Evolutionary conservation across 805 yeast species (phyloP).

Genomic region (Zygosaccharomyces bisporus): DNA sequence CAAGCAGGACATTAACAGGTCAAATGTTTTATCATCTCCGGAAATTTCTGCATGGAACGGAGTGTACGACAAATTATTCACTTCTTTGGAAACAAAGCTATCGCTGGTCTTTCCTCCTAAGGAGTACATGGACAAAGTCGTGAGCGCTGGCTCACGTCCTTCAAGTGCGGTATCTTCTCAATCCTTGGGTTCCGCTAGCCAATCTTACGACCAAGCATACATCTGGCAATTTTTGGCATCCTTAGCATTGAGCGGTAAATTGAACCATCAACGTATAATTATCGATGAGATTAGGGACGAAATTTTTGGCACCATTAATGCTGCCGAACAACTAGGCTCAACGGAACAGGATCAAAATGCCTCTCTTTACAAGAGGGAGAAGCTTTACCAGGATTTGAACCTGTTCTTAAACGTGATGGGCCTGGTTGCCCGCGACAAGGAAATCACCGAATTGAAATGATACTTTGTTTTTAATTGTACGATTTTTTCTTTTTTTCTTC

Average conservation of each 20-base stretch:
- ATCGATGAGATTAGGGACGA: slow-evolving; percentile 93
- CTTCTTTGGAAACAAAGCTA: slow-evolving; percentile 72
- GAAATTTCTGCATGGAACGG: slow-evolving; percentile 60
- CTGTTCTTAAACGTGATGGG: slow-evolving; percentile 96
- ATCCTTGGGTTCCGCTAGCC: slow-evolving; percentile 17
- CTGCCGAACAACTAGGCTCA: slow-evolving; percentile 53
- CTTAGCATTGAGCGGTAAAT: slow-evolving; percentile 82
- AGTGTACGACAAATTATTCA: slow-evolving; percentile 78
- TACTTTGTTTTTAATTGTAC: neutral
- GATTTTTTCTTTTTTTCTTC: slow-evolving; percentile 1
- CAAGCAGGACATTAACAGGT: slow-evolving; percentile 66
- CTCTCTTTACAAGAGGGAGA: slow-evolving; percentile 44
- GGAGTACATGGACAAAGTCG: slow-evolving; percentile 27
- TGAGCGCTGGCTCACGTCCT: slow-evolving; percentile 11
- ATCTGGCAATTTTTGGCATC: slow-evolving; percentile 98
- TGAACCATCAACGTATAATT: slow-evolving; percentile 86
- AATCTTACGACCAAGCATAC: slow-evolving; percentile 62
- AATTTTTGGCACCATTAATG: slow-evolving; percentile 80
- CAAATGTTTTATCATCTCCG: slow-evolving; percentile 38
- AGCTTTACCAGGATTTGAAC: slow-evolving; percentile 74
- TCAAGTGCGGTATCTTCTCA: slow-evolving; percentile 12
- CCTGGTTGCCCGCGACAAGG: slow-evolving; percentile 83
- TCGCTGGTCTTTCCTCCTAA: slow-evolving; percentile 78
- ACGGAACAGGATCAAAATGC: slow-evolving; percentile 40
- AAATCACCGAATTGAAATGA: slow-evolving; percentile 69